Evolutionary conservation across 805 yeast genomes (phyloP), one percentile per base, ranked within the genome.

Genomic region (Schwanniomyces occidentalis): DNA sequence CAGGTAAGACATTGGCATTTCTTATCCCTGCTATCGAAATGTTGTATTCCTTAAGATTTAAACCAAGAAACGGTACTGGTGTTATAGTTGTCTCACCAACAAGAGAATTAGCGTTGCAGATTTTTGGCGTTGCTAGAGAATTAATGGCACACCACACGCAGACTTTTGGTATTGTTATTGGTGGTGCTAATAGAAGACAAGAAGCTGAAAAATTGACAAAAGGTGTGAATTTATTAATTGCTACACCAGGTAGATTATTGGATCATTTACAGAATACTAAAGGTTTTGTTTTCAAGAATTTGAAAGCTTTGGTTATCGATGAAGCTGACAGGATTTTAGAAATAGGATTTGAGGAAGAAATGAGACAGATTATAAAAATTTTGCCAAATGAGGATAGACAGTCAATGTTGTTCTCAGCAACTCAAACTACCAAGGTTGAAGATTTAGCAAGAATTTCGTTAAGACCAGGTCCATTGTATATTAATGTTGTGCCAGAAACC

Each of bases 261-360:
- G 99, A 93, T 73, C 99, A 93, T 69, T 73, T 93, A 54, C 98
- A 93, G 63, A 93, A 93, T 62, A 91, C 99, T 3, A 76, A 76
- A 49, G 97, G 97, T 2, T 91, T 91, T 58, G 85, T 89, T 2
- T 93, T 87, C 76, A 89, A 88, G 71, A 93, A 93, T 66, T 74
- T 93, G 61, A 90, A 90, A 65, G 95, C 98, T 4, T 72, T 93
- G 44, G 80, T 95, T 37, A 90, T 93, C 49, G 99, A 93, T 63
- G 99, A 93, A 66, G 99, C 99, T 27, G 99, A 93, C 62, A 80
- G 99, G 66, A 93, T 93, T 50, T 72, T 93, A 56, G 99, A 95
- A 62, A 89, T 90, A 54, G 99, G 99, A 43, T 93, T 93, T 68
- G 99, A 93, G 69, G 98, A 95, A 50, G 99, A 93, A 70, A 93